Evolutionary conservation across 169 alveolate genomes (phyloP).

Genomic region (Plasmodium knowlesi): DNA sequence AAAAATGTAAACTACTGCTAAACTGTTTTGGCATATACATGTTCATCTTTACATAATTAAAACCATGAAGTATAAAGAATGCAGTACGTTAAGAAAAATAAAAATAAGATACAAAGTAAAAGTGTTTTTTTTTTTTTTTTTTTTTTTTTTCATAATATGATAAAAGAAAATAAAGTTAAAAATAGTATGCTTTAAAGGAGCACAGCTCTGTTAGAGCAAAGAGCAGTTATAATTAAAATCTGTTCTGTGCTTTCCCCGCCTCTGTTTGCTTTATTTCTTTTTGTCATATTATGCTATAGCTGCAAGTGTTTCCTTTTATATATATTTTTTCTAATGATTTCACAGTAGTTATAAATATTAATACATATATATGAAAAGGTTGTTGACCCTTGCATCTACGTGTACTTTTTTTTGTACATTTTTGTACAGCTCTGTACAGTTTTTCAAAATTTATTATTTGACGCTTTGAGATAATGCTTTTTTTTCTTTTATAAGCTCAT

Average conservation of each 20-base stretch:
- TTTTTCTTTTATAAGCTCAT: not conserved
- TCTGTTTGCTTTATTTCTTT: not conserved
- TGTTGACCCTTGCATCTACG: not conserved
- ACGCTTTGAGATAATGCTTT: not conserved
- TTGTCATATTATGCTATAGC: not conserved
- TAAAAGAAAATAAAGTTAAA: not conserved
- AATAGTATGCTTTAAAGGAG: not conserved
- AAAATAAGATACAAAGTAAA: not conserved
- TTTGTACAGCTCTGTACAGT: not conserved
- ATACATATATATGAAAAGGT: not conserved
- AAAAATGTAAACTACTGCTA: not conserved
- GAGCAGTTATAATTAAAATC: not conserved
- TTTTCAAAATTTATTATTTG: not conserved
- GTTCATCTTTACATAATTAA: constrained; percentile 1
- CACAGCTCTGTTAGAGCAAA: not conserved
- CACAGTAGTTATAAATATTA: not conserved
- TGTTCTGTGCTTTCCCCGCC: not conserved
- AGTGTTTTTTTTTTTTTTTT: not conserved
- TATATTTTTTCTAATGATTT: not conserved
- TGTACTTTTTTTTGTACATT: not conserved
- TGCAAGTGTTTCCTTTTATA: not conserved
- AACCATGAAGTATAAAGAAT: not conserved
- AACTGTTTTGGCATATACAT: not conserved
- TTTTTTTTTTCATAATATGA: not conserved
- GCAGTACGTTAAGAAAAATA: not conserved